Percentiles rank a stretch among this genome's conserved stretches.
These are phyloP conservation scores for Daldinia vernicosa DNA, from an alignment of 495 filamentous ascomycete genomes.

Conservation along the genomic window DNA sequence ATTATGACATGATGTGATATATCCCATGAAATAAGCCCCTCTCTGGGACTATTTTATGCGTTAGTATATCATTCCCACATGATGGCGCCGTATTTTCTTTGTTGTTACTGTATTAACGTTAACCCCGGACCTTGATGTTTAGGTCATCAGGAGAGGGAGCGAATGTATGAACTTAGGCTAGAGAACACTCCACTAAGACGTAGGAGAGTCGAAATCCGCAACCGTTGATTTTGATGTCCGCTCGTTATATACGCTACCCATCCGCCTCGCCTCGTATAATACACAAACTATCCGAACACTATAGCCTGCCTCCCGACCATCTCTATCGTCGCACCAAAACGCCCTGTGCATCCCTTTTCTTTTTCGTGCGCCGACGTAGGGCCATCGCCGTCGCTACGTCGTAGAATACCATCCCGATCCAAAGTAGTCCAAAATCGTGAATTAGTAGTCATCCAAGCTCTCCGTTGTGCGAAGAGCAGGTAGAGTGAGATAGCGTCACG, in stretches of 20 bases:
- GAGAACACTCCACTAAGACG: not conserved
- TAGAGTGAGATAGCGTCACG: constrained; percentile 5
- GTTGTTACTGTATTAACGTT: not conserved
- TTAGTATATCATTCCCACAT: not conserved
- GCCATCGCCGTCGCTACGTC: not conserved
- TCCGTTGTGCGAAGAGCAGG: constrained; percentile 1
- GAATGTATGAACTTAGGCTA: too few species aligned
- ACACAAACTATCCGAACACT: constrained; percentile 7
- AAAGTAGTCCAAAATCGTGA: constrained; percentile 11
- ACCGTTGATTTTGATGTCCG: not conserved
- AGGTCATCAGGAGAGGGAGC: too few species aligned
- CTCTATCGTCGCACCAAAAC: constrained; percentile 21
- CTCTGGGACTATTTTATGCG: not conserved
- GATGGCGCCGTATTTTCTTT: not conserved
- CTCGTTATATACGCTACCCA: constrained; percentile 17
- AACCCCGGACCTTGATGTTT: not conserved
- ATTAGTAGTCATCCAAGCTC: constrained; percentile 19
- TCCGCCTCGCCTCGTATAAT: constrained; percentile 9
- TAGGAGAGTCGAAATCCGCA: not conserved
- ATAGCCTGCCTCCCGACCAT: constrained; percentile 8
- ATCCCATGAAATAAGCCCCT: too few species aligned
- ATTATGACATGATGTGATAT: too few species aligned
- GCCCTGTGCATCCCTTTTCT: constrained; percentile 14
- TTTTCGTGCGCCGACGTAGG: constrained; percentile 3
- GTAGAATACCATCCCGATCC: constrained; percentile 19